A percentile compares a stretch with the other conserved stretches of the same genome.
phyloP scores from a whole-genome alignment of 192 early-diverging fungal species.

The Tieghemiomyces parasiticus region DNA sequence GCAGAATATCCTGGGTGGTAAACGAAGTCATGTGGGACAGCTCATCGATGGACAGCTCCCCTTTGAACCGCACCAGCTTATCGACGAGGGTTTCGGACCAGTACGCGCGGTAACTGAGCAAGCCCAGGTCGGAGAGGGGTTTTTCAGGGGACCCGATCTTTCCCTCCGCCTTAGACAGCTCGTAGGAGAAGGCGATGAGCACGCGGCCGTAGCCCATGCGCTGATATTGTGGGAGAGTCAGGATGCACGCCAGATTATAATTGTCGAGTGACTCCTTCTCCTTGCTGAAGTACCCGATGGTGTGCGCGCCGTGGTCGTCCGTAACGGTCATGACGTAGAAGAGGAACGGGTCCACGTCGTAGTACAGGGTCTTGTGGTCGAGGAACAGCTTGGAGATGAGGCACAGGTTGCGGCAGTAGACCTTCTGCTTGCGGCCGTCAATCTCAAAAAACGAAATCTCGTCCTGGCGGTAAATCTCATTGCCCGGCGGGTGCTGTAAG shows the following conservation, averaged over 20 bases:
- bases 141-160: conserved; percentile 95
- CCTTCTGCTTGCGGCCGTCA: conserved; percentile 85
- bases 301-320: conserved; percentile 73
- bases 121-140: conserved; percentile 90
- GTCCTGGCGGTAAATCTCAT: conserved; percentile 94
- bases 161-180: conserved; percentile 86
- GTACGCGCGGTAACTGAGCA: conserved; percentile 88
- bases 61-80: conserved; percentile 47
- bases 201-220: conserved; percentile 88
- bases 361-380: conserved; percentile 98
- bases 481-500: conserved; percentile 91
- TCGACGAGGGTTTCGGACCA: conserved; percentile 87
- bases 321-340: conserved; percentile 90
- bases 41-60: conserved; percentile 81
- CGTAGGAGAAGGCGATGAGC: conserved; percentile 94
- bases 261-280: conserved; percentile 94
- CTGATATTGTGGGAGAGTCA: conserved; percentile 96
- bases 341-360: conserved; percentile 96
- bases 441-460: conserved; percentile 95
- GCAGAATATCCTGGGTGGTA: conserved; percentile 77
- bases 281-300: conserved; percentile 98
- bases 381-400: conserved; percentile 92
- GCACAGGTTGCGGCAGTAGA: conserved; percentile 91
- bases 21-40: conserved; percentile 74
- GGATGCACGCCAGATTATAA: conserved; percentile 97